Percentiles rank a stretch among this genome's conserved stretches.
phyloP scores from a whole-genome alignment of 495 filamentous ascomycete genomes.

The Aspergillus sclerotioniger region DNA sequence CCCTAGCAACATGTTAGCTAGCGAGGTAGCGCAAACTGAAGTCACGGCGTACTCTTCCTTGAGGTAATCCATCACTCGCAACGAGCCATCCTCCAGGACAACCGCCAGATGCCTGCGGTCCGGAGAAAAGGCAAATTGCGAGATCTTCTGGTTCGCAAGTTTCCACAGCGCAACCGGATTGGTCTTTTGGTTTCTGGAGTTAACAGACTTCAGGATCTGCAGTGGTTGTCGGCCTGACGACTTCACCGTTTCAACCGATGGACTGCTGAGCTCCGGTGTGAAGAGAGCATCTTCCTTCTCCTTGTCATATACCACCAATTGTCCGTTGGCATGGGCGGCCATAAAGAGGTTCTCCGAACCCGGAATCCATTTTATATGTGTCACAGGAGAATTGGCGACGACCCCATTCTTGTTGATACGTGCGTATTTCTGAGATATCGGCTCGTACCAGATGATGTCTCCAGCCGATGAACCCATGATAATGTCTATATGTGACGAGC shows the following conservation, averaged over 20 bases:
- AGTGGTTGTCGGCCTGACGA: conserved; percentile 45
- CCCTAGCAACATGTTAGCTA: conserved; percentile 44
- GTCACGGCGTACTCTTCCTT: conserved; percentile 70
- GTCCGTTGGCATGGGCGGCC: conserved; percentile 88
- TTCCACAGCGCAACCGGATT: conserved; percentile 94
- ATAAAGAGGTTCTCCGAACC: conserved; percentile 92
- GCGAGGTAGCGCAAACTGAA: background rate
- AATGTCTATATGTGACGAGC: conserved; percentile 75
- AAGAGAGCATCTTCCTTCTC: conserved; percentile 93
- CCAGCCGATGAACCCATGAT: conserved; percentile 94
- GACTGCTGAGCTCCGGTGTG: conserved; percentile 50
- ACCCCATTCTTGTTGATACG: conserved; percentile 95
- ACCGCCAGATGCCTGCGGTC: conserved; percentile 85
- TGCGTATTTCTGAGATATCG: conserved; percentile 92
- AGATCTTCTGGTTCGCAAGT: conserved; percentile 81
- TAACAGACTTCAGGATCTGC: conserved; percentile 80
- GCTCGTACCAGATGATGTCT: conserved; percentile 99
- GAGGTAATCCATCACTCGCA: conserved; percentile 87
- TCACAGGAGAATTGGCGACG: conserved; percentile 81
- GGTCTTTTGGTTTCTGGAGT: conserved; percentile 86
- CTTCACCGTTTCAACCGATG: conserved; percentile 42
- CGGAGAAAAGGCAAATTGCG: conserved; percentile 85
- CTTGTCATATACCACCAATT: conserved; percentile 96
- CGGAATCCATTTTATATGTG: conserved; percentile 88
- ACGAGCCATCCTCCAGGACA: conserved; percentile 85